Evolutionary conservation across 2,329 filamentous ascomycete genomes (phyloP), one percentile per base, ranked within the genome.

Genomic region (Ceratocystis smalleyi): DNA sequence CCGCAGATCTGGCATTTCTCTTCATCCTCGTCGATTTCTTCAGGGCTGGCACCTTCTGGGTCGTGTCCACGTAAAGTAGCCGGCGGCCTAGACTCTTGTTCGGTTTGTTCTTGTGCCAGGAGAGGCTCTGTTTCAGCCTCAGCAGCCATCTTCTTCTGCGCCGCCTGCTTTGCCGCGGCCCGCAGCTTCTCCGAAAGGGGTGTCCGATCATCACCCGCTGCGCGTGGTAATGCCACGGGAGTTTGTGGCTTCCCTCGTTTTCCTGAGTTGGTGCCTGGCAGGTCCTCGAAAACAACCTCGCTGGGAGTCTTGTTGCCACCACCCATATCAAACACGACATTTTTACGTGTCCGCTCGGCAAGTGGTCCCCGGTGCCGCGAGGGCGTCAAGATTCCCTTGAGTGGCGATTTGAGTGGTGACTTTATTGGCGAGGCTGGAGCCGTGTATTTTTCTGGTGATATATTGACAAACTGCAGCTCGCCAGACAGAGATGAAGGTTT

Each of bases 301-400:
- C 71, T 72, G 22, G 51, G 70, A n/a, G 49, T 66, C 68, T 30
- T 71, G 67, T 8, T 68, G 68, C 43, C 69, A 68, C 30, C 68
- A 68, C 43, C 69, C 32, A 69, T 68, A 17, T 78, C 75, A 69
- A 85, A 85, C 0, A 76, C 78, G 15, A 85, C 83, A 67, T 73
- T 84, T 71, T 85, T 85, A 15, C 72, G 76, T 19, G 71, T 70
- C 19, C 71, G 71, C 27, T 61, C 74, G 68, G 69, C 75, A 22
- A 65, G 62, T 22, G 67, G 59, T 47, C 71, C 71, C 7, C 66
- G 67, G 54, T 70, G 77, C 71, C 79, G 81, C 19, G 74, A 75
- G 2, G 83, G 82, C 2, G 80, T 79, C 51, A 84, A 70, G 64
- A 85, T 85, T 6, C 82, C 76, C 69, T 80, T 83, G 8, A 79